Evolutionary conservation across 2,329 filamentous ascomycete species (phyloP).

Genomic region (Penicillium sp.): DNA sequence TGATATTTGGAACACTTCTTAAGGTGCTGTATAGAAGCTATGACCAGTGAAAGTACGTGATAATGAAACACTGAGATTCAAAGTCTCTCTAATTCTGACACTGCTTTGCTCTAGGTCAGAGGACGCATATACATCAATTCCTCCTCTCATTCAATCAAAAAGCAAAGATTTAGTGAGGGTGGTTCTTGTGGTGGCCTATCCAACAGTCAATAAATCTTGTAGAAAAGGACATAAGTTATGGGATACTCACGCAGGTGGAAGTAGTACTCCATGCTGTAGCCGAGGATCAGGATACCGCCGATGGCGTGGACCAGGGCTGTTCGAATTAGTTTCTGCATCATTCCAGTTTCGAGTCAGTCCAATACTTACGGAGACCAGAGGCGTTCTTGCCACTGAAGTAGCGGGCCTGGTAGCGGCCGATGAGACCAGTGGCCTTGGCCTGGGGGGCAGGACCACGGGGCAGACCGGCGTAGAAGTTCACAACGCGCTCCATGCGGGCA

Average conservation of each 20-base stretch:
- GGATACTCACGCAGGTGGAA: conserved; percentile 88
- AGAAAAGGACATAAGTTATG: background rate
- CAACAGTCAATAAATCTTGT: conserved; percentile 10
- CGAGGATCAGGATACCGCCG: conserved; percentile 68
- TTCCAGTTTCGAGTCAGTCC: background rate
- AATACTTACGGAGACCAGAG: conserved; percentile 74
- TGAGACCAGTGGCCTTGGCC: conserved; percentile 71
- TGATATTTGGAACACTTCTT: background rate
- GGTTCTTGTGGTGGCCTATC: conserved; percentile 99
- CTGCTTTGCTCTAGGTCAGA: conserved; percentile 30
- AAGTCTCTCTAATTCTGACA: conserved; percentile 26
- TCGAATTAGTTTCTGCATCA: conserved; percentile 11
- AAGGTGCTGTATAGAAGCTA: background rate
- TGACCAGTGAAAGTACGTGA: background rate
- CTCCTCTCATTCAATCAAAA: conserved; percentile 22
- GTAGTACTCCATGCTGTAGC: conserved; percentile 99
- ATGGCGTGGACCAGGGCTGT: conserved; percentile 86
- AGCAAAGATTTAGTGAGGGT: conserved; percentile 71
- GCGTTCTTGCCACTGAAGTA: conserved; percentile 91
- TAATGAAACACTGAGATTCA: conserved; percentile 24
- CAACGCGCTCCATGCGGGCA: conserved; percentile 93
- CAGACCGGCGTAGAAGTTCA: conserved; percentile 98
- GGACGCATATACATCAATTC: conserved; percentile 40
- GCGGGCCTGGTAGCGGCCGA: conserved; percentile 76
- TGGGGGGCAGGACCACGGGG: conserved; percentile 87